These are phyloP conservation scores for Lactarius hengduanensis DNA, from an alignment of 768 basidiomycete species.

Conservation along the genomic window DNA sequence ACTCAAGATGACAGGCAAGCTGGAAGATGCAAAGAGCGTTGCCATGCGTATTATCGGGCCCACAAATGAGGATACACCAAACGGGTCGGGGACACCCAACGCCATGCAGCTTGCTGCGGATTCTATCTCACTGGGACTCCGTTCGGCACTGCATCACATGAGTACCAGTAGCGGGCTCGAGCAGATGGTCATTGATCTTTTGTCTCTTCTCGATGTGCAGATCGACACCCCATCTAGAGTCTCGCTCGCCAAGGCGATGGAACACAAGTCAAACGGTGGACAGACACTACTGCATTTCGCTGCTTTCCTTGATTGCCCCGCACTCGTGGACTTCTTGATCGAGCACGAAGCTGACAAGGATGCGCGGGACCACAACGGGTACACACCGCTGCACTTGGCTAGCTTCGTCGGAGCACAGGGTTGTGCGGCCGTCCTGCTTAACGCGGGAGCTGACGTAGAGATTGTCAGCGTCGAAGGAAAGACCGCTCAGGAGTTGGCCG, in stretches of 20 bases:
- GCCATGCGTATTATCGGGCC: conserved; percentile 90
- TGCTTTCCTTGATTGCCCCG: conserved; percentile 70
- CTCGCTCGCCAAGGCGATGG: conserved; percentile 57
- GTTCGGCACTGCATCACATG: conserved; percentile 55
- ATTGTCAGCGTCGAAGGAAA: conserved; percentile 72
- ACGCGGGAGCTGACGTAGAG: conserved; percentile 76
- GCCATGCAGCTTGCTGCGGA: conserved; percentile 49
- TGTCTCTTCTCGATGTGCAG: conserved; percentile 71
- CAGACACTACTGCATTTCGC: conserved; percentile 92
- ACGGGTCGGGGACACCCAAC: conserved; percentile 17
- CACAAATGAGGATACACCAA: conserved; percentile 52
- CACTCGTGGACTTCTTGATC: conserved; percentile 71
- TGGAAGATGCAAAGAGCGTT: conserved; percentile 90
- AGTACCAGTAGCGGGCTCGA: conserved; percentile 64
- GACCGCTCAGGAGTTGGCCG: conserved; percentile 61
- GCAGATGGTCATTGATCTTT: conserved; percentile 72
- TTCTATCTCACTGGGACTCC: conserved; percentile 49
- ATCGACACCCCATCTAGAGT: conserved; percentile 44
- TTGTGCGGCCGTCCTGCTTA: conserved; percentile 66
- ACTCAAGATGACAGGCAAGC: conserved; percentile 93
- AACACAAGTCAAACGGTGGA: conserved; percentile 64
- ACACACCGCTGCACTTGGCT: conserved; percentile 86
- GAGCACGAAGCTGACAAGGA: conserved; percentile 75
- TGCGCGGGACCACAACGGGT: conserved; percentile 84
- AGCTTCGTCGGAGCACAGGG: conserved; percentile 60